Base-by-base conservation (phyloP, 768 basidiomycete genomes). In the Tylopilus sp. region DNA sequence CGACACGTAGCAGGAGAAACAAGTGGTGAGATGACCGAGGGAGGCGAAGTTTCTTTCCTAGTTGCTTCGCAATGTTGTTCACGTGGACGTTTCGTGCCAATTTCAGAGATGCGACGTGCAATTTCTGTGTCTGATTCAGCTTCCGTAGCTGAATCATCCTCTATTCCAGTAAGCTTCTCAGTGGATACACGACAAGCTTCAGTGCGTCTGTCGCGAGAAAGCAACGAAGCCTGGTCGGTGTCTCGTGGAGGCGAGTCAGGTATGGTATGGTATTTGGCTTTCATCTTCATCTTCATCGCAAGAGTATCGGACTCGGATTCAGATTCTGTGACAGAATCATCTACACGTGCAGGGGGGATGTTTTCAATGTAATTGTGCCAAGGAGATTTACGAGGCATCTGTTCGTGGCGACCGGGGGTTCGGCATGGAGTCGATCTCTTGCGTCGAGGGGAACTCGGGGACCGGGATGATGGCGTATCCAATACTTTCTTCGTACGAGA, bases 121-220 rank as follows among this genome's bases (percentile, higher is more conserved):
- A 65, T 65, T 5, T 65, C 59, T 17, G 60, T 61, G 21, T 69
- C 69, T 17, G 69, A 71, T 41, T 71, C 69, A 30, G 70, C 60
- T 49, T 69, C 67, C 4, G 67, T 69, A 18, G 53, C 61, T 18
- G 67, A 69, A 23, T 67, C 67, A 30, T 67, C 63, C 18, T 56
- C 58, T 11, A 1, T 15, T n/a, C 30, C 12, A 17, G 45, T n/a
- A 44, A 46, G 31, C 22, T 39, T 21, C 20, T 21, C 40, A 13
- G 40, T 7, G 6, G 12, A 38, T 42, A 46, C 41, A 33, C 42
- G 17, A 17, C 22, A 35, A 23, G 23, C 26, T n/a, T 26, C 35
- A 40, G 36, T 22, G 50, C 18, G 23, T 13, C 28, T 17, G 13
- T 50, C 43, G 21, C 10, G 47, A 50, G 43, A n/a, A 42, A 20